phyloP scores from a whole-genome alignment of 768 basidiomycete genomes.

The Rhizopogon rudus region DNA sequence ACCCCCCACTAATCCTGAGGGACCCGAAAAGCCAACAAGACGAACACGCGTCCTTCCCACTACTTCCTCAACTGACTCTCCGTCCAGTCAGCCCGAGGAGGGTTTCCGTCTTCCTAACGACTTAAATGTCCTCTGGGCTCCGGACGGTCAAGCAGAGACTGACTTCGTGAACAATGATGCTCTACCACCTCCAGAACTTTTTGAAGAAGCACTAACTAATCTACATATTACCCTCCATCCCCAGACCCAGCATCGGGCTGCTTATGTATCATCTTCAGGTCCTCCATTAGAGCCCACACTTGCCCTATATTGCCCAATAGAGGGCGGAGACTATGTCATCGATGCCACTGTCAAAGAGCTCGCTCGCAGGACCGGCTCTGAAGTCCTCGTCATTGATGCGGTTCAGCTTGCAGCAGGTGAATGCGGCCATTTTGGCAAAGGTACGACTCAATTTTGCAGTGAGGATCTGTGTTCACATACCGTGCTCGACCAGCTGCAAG shows the following conservation, averaged over 20 bases:
- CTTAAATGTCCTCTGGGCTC: slow-evolving; percentile 63
- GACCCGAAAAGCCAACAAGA: slow-evolving; percentile 4
- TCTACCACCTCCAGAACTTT: slow-evolving; percentile 69
- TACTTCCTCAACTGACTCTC: neutral
- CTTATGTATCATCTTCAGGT: slow-evolving; percentile 49
- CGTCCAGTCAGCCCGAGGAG: slow-evolving; percentile 14
- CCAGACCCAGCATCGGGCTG: slow-evolving; percentile 71
- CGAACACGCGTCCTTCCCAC: neutral
- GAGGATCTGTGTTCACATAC: neutral
- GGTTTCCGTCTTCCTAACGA: slow-evolving; percentile 47
- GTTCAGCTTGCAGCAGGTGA: slow-evolving; percentile 86
- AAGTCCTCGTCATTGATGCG: slow-evolving; percentile 80
- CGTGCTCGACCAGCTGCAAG: slow-evolving; percentile 50
- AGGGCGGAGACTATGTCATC: slow-evolving; percentile 81
- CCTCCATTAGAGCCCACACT: slow-evolving; percentile 72
- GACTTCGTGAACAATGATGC: slow-evolving; percentile 26
- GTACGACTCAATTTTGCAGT: slow-evolving; percentile 28
- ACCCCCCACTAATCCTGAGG: neutral
- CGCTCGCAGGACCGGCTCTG: slow-evolving; percentile 67
- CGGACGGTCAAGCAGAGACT: slow-evolving; percentile 27
- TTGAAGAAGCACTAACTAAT: slow-evolving; percentile 73
- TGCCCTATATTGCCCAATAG: slow-evolving; percentile 76
- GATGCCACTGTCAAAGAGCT: slow-evolving; percentile 77
- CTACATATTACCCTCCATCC: slow-evolving; percentile 76
- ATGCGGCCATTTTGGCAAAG: slow-evolving; percentile 81